phyloP scores from a whole-genome alignment of 345 rosid genomes.

The Arabis alpina region DNA sequence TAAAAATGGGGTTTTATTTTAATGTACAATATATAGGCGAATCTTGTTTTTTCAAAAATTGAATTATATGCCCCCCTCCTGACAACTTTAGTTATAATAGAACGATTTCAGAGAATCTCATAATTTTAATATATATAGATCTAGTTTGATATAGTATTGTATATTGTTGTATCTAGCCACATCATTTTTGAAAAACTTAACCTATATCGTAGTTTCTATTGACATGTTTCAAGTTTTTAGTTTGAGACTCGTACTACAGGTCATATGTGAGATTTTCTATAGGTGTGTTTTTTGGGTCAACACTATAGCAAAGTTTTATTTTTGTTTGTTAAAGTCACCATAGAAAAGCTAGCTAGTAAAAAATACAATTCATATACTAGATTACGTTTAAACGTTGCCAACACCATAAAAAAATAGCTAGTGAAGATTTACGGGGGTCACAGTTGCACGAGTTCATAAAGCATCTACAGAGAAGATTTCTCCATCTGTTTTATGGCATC shows the following conservation, averaged over 20 bases:
- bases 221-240: neutral
- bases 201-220: neutral
- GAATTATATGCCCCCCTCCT: slow-evolving; percentile 28
- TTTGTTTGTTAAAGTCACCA: too few species aligned
- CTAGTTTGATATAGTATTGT: slow-evolving; percentile 20
- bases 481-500: too few species aligned
- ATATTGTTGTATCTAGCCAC: slow-evolving; percentile 22
- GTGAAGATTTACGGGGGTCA: too few species aligned
- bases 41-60: slow-evolving; percentile 31
- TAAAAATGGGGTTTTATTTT: slow-evolving; percentile 3
- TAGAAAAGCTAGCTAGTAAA: too few species aligned
- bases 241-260: neutral
- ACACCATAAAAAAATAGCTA: neutral
- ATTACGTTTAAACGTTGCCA: neutral
- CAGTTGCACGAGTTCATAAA: too few species aligned
- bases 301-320: too few species aligned
- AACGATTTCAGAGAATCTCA: slow-evolving; percentile 37
- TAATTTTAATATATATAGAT: slow-evolving; percentile 33
- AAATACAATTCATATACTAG: too few species aligned
- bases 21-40: slow-evolving; percentile 5
- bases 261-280: neutral
- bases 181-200: slow-evolving; percentile 6
- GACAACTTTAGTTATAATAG: slow-evolving; percentile 43
- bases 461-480: too few species aligned
- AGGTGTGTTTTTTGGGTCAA: neutral